Percentiles rank a stretch among this genome's conserved stretches.
Conservation (phyloP, 1,284 basidiomycete species). For the Pyrrhoderma noxium region DNA sequence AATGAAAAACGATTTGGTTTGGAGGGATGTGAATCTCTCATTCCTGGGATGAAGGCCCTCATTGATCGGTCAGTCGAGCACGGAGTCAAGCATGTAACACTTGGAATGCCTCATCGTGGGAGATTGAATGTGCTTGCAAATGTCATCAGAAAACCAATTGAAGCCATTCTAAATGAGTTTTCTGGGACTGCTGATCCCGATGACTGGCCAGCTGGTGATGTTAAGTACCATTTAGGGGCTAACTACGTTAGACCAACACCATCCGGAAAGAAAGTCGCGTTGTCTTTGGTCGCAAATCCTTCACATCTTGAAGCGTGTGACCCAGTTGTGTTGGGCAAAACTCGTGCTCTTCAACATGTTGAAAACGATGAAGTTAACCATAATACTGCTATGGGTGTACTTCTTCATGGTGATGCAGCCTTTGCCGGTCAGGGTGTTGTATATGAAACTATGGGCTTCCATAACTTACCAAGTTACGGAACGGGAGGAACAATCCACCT, state of each 20-base stretch:
- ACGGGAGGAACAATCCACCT: constrained; percentile 98
- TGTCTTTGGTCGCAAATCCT: constrained; percentile 97
- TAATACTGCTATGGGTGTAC: constrained; percentile 84
- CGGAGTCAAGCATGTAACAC: constrained; percentile 93
- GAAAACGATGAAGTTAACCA: constrained; percentile 79
- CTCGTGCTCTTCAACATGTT: constrained; percentile 92
- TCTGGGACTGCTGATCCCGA: constrained; percentile 63
- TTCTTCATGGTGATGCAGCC: constrained; percentile 97
- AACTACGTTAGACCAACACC: constrained; percentile 99
- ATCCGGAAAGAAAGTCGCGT: constrained; percentile 94
- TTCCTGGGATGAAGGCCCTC: constrained; percentile 98
- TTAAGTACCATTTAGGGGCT: constrained; percentile 99
- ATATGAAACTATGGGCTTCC: constrained; percentile 99
- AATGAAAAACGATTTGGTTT: constrained; percentile 99
- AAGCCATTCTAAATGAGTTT: constrained; percentile 98
- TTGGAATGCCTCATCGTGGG: constrained; percentile 99
- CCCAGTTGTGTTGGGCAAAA: constrained; percentile 97
- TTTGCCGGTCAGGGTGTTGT: constrained; percentile 99
- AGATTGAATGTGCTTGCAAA: constrained; percentile 97
- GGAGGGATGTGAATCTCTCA: constrained; percentile 95
- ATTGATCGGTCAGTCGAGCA: constrained; percentile 97
- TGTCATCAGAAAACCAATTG: constrained; percentile 97
- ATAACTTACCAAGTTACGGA: constrained; percentile 91
- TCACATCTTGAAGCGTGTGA: constrained; percentile 98
- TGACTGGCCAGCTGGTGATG: constrained; percentile 88